phyloP scores from a whole-genome alignment of 2,329 filamentous ascomycete genomes.

The Cercospora sp. region DNA sequence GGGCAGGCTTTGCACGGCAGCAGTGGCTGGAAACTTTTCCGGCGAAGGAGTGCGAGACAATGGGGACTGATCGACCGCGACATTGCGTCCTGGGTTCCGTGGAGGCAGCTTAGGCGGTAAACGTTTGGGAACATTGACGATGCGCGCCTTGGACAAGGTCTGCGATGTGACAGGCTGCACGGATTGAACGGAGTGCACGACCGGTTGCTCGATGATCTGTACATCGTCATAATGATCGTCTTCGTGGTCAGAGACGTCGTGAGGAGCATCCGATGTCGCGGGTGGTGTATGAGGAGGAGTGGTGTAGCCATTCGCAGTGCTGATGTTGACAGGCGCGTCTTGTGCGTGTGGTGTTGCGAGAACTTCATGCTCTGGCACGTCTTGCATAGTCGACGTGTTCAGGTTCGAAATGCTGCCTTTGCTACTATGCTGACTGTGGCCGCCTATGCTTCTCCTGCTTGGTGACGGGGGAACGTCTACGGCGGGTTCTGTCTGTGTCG shows the following conservation, averaged over 20 bases:
- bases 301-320: constrained; percentile 33
- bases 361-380: constrained; percentile 34
- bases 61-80: constrained; percentile 37
- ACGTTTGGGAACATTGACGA: constrained; percentile 83
- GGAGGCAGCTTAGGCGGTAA: constrained; percentile 74
- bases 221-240: constrained; percentile 54
- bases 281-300: constrained; percentile 39
- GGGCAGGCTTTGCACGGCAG: background rate
- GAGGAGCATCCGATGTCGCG: constrained; percentile 3
- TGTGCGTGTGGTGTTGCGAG: constrained; percentile 21
- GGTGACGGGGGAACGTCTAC: constrained; percentile 23
- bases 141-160: constrained; percentile 65
- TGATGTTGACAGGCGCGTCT: constrained; percentile 14
- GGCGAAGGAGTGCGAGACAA: constrained; percentile 12
- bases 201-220: constrained; percentile 48
- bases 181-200: constrained; percentile 65
- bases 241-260: constrained; percentile 34
- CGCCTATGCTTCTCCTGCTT: constrained; percentile 23
- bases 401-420: constrained; percentile 26
- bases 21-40: background rate
- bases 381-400: constrained; percentile 27
- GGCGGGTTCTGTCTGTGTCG: constrained; percentile 36
- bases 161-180: constrained; percentile 50
- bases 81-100: constrained; percentile 65
- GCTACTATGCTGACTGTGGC: constrained; percentile 30